A percentile compares a stretch with the other conserved stretches of the same genome.
These are phyloP conservation scores for Gaultheria prostrata DNA, from an alignment of 148 eudicot genomes.

Conservation along the genomic window DNA sequence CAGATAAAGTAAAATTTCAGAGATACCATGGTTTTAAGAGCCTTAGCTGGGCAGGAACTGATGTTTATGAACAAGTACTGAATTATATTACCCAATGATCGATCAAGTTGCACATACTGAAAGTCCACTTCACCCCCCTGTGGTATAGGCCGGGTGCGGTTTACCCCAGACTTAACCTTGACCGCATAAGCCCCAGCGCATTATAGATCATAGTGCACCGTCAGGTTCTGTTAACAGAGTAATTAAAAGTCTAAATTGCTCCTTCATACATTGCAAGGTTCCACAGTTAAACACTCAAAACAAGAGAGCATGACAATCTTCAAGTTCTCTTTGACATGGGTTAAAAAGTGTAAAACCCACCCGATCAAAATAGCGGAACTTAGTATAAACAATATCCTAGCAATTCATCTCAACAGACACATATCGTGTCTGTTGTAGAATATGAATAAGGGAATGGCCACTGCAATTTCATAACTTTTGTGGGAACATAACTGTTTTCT, in stretches of 20 bases:
- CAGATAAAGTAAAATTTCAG: not conserved
- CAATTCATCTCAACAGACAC: no score
- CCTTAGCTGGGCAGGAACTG: not conserved
- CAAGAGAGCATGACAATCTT: no score
- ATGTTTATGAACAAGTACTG: not conserved
- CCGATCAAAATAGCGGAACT: no score
- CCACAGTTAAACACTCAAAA: no score
- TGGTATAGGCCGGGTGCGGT: not conserved
- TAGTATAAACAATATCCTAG: no score
- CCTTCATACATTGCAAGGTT: not conserved
- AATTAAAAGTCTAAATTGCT: not conserved
- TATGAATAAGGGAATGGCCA: no score
- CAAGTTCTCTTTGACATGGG: no score
- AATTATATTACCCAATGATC: not conserved
- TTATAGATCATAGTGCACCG: not conserved
- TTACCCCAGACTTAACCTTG: not conserved
- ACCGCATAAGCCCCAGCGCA: not conserved
- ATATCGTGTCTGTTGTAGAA: no score
- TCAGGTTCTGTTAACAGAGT: not conserved
- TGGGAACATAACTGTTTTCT: no score
- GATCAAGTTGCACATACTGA: not conserved
- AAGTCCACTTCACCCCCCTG: not conserved
- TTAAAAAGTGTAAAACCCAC: no score
- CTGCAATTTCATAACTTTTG: no score
- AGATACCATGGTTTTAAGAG: not conserved